These are phyloP conservation scores for Diaporthe ampelina DNA, from an alignment of 2,329 filamentous ascomycete genomes.

Conservation along the genomic window DNA sequence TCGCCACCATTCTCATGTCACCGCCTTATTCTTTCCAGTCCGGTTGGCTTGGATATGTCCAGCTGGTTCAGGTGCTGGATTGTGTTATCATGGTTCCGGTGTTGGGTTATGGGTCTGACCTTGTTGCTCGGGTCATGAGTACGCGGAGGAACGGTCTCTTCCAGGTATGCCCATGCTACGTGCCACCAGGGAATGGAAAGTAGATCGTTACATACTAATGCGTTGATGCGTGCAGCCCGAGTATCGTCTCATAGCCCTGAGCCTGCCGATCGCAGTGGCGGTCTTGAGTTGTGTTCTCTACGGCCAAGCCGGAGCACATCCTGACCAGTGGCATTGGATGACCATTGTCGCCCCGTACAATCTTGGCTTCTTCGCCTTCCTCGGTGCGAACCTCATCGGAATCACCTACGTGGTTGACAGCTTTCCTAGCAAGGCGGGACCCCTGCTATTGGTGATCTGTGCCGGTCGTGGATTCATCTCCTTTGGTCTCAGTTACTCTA, in stretches of 20 bases:
- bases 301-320: neutral
- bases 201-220: neutral
- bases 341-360: neutral
- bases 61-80: slow-evolving; percentile 10
- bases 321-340: slow-evolving; percentile 20
- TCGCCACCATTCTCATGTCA: slow-evolving; percentile 13
- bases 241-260: neutral
- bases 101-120: neutral
- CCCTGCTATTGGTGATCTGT: neutral
- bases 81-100: slow-evolving; percentile 13
- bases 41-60: slow-evolving; percentile 20
- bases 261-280: neutral
- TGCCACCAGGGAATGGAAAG: neutral
- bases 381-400: neutral
- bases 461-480: neutral
- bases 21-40: slow-evolving; percentile 20
- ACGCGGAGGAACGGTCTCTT: slow-evolving; percentile 4
- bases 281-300: slow-evolving; percentile 3
- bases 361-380: neutral
- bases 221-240: neutral
- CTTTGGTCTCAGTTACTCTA: neutral
- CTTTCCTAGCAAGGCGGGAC: neutral
- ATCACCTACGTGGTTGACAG: slow-evolving; percentile 1
- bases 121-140: slow-evolving; percentile 2
- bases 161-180: neutral